phyloP scores from a whole-genome alignment of 2,329 filamentous ascomycete genomes.

The Aspergillaceae sp. region DNA sequence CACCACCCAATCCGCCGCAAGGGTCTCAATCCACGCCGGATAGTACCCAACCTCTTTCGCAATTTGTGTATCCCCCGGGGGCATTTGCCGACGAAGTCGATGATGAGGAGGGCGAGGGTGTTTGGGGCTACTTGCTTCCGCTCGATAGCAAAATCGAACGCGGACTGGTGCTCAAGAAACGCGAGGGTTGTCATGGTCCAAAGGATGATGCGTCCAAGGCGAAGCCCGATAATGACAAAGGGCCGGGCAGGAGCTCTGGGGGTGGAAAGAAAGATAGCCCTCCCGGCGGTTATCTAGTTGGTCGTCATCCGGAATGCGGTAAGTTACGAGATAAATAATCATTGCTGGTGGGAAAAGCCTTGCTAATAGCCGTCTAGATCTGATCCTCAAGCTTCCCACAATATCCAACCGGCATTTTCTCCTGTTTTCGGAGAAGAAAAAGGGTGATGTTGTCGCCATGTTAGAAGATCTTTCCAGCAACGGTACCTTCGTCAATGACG shows the following conservation, averaged over 20 bases:
- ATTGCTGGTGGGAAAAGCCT: background rate
- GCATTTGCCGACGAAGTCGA: conserved; percentile 72
- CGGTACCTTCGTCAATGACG: conserved; percentile 92
- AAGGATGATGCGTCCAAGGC: conserved; percentile 23
- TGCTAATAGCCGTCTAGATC: conserved; percentile 44
- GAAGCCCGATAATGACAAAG: conserved; percentile 29
- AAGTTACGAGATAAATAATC: conserved; percentile 31
- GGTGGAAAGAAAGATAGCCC: conserved; percentile 50
- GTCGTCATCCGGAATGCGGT: conserved; percentile 90
- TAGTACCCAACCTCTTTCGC: conserved; percentile 72
- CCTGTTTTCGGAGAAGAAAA: conserved; percentile 48
- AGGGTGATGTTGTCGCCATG: conserved; percentile 56
- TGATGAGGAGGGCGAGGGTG: conserved; percentile 73
- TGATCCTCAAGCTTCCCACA: conserved; percentile 64
- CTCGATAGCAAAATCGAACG: conserved; percentile 63
- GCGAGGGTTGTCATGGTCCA: conserved; percentile 57
- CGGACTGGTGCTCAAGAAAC: conserved; percentile 64
- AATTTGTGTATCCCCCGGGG: conserved; percentile 65
- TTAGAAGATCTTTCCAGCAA: conserved; percentile 93
- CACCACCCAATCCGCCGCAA: conserved; percentile 31
- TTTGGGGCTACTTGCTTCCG: conserved; percentile 93
- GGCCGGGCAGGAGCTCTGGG: conserved; percentile 46
- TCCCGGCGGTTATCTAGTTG: conserved; percentile 81
- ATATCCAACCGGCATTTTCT: conserved; percentile 70
- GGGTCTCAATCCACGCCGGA: conserved; percentile 57